Base-by-base conservation (phyloP, 2,329 filamentous ascomycete genomes). In the Trichoderma semiorbis region DNA sequence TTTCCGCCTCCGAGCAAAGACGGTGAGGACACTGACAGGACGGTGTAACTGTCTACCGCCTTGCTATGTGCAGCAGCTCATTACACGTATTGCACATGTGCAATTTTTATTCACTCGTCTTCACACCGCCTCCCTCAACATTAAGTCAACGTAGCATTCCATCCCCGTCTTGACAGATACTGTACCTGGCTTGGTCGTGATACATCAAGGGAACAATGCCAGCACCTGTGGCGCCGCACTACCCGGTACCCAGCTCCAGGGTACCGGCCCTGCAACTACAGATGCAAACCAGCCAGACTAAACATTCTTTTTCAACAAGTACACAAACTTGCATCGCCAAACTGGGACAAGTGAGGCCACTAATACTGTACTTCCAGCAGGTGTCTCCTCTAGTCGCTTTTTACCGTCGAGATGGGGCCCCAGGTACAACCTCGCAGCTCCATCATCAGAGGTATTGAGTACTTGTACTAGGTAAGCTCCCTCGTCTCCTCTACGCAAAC, bases 201-300 rank as follows among this genome's bases (percentile, higher is more conserved):
- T 57, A 60, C 18, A 32, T 34, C 8, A 32, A 60, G 24, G 36
- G 24, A 64, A 36, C 36, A 32, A 28, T n/a, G 30, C 16, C 50
- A 24, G 34, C 32, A 24, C 43, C 53, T n/a, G 66, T 69, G 66
- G 66, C 66, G 66, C 53, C 43, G 57, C 66, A 53, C 66, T 69
- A 69, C 57, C 66, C 39, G 66, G 66, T 61, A 62, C 66, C 26
- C 28, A 58, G 39, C 34, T 32, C 28, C 66, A 21, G 57, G 28
- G 66, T 69, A 69, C 62, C 43, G 28, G 63, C 47, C 12, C 32
- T 24, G 63, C 30, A 21, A 11, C 18, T 32, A 57, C 28, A 47
- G 47, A 69, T 62, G 55, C 66, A 69, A 62, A 34, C 66, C 36
- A 61, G 57, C 43, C 43, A 36, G 63, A 50, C 62, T 53, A 65